phyloP scores from a whole-genome alignment of 306 rosid species.

The Trifolium pratense region DNA sequence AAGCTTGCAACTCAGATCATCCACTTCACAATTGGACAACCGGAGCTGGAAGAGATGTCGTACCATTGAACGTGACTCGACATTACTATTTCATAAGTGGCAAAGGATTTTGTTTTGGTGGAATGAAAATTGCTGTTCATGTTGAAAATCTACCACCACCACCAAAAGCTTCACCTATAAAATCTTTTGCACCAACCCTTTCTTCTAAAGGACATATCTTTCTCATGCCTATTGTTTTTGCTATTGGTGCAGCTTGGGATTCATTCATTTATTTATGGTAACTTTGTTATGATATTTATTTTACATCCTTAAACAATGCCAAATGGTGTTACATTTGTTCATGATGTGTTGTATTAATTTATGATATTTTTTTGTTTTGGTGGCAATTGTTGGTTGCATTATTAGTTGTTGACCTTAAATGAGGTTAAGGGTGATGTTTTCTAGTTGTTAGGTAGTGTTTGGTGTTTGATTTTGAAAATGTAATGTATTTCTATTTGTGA shows the following conservation, averaged over 20 bases:
- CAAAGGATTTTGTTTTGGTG: constrained; percentile 85
- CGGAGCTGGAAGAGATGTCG: constrained; percentile 96
- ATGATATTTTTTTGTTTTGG: not conserved
- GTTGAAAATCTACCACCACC: constrained; percentile 84
- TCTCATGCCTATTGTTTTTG: constrained; percentile 59
- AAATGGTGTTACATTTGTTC: constrained; percentile 28
- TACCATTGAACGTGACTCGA: constrained; percentile 78
- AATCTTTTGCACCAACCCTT: constrained; percentile 40
- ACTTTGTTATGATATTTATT: not conserved
- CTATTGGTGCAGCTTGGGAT: constrained; percentile 70
- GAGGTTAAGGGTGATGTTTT: constrained; percentile 34
- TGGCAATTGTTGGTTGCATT: constrained; percentile 34
- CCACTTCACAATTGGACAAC: constrained; percentile 79
- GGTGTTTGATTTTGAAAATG: constrained; percentile 43
- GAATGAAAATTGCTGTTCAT: constrained; percentile 76
- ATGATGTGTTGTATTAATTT: constrained; percentile 27
- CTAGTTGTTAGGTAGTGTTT: constrained; percentile 35
- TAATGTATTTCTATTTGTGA: constrained; percentile 20
- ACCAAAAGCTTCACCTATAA: constrained; percentile 53
- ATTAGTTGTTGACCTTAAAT: constrained; percentile 44
- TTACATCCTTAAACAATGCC: constrained; percentile 17
- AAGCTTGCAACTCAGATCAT: constrained; percentile 69
- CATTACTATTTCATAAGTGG: constrained; percentile 79
- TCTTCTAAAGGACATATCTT: constrained; percentile 46
- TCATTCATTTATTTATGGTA: constrained; percentile 58